Conservation (phyloP, 1,284 basidiomycete species). For the Lentinula novae-zelandiae region DNA sequence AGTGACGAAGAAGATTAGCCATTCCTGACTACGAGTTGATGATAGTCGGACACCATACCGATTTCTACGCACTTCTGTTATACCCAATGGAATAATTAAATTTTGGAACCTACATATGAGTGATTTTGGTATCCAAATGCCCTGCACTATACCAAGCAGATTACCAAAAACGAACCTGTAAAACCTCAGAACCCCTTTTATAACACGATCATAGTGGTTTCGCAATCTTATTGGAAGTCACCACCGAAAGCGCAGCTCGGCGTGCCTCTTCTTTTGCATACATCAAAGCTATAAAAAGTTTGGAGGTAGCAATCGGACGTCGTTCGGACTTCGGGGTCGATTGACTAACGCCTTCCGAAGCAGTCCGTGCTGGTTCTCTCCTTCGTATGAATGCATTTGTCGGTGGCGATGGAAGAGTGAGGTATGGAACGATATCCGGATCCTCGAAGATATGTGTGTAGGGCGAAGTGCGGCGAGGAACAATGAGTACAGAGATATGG, state of each 20-base stretch:
- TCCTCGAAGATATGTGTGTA: background rate
- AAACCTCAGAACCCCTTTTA: too few relatives aligned
- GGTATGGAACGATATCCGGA: conserved; percentile 27
- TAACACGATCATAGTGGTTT: background rate
- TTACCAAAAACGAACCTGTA: too few relatives aligned
- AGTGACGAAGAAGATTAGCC: too few relatives aligned
- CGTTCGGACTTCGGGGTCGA: background rate
- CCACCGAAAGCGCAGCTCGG: background rate
- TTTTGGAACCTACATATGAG: too few relatives aligned
- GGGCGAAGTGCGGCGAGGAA: conserved; percentile 10
- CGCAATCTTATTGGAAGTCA: conserved; percentile 40
- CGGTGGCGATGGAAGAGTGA: conserved; percentile 30
- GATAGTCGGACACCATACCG: too few relatives aligned
- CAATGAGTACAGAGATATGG: conserved; percentile 24
- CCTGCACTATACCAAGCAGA: too few relatives aligned
- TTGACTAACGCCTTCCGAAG: background rate
- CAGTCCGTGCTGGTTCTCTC: background rate
- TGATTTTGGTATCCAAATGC: too few relatives aligned
- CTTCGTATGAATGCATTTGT: conserved; percentile 35
- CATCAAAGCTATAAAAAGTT: conserved; percentile 3
- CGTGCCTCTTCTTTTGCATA: conserved; percentile 11
- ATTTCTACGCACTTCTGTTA: too few relatives aligned
- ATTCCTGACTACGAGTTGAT: too few relatives aligned
- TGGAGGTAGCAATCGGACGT: background rate
- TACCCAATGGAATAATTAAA: too few relatives aligned